Base-by-base conservation (phyloP, 1,139 yeast genomes). In the Debaryomycetaceae sp. region DNA sequence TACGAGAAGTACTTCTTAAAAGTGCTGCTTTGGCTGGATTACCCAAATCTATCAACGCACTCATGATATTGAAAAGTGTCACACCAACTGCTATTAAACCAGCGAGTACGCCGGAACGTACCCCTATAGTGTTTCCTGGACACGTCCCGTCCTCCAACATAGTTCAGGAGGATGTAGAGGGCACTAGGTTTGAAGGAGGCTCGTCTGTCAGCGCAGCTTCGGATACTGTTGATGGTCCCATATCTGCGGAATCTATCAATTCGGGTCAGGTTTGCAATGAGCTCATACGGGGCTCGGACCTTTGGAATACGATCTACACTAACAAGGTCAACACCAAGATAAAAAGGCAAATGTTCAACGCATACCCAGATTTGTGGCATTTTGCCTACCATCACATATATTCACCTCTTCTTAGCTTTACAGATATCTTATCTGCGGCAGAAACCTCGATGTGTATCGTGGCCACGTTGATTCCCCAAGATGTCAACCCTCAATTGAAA, bases 401-500 rank as follows among this genome's bases (percentile, higher is more conserved):
- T 58, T 81, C 88, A 0, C 90, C 95, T 11, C 63, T 90, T 38
- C 72, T 90, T 47, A 84, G 95, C 31, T 86, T 65, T 59, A 78
- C 83, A 9, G 84, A 75, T 5, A 73, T 88, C 2, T 68, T 90
- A 36, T 63, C 75, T 8, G 83, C 87, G 1, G 75, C 72, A 49
- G 96, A 89, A 50, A 85, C 97, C 0, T 83, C 93, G 36, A 62
- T 88, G 54, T 84, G 89, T 39, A 81, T 90, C 5, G 80, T 90
- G 29, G 85, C 95, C 1, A 77, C 91, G 49, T 74, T 91, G 55
- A 83, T 90, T 11, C 97, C 97, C 0, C 97, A 88, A 60, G 96
- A 90, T 62, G 97, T 90, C n/a, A 88, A 87, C 54, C 96, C 97
- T 0, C 97, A 90, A 58, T 72, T 90, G 52, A 88, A 88, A 65